Percentiles rank a stretch among this genome's conserved stretches.
Evolutionary conservation across 768 basidiomycete genomes (phyloP).

Genomic region (Lactarius vividus): DNA sequence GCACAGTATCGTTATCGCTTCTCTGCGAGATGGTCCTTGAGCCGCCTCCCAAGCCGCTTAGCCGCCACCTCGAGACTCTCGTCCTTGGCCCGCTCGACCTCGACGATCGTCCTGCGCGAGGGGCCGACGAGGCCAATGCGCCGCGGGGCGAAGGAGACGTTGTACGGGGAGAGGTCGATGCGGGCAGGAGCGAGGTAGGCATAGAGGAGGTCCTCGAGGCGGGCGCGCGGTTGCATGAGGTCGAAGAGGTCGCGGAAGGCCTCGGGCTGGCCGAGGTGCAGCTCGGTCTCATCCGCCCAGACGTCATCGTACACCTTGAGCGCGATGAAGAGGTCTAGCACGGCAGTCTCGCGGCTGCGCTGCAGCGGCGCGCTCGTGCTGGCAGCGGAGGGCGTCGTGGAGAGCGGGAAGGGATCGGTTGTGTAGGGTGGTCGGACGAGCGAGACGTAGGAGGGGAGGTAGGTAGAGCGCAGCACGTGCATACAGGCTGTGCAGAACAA

Average conservation of each 20-base stretch:
- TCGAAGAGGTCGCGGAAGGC: constrained; percentile 79
- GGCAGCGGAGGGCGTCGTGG: constrained; percentile 10
- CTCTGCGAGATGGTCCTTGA: constrained; percentile 16
- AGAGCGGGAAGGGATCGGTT: constrained; percentile 66
- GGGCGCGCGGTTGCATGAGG: constrained; percentile 65
- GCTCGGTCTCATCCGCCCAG: constrained; percentile 66
- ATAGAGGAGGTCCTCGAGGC: constrained; percentile 72
- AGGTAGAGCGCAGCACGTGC: constrained; percentile 76
- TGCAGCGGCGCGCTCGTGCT: constrained; percentile 37
- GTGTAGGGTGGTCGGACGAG: constrained; percentile 68
- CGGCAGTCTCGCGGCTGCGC: constrained; percentile 67
- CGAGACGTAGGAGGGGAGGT: constrained; percentile 61
- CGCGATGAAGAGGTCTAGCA: constrained; percentile 76
- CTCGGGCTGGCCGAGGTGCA: constrained; percentile 75
- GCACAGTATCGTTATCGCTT: neutral
- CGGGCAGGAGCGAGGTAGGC: constrained; percentile 42
- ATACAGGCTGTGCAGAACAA: constrained; percentile 54
- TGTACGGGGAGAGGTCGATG: constrained; percentile 29
- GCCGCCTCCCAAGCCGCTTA: constrained; percentile 24
- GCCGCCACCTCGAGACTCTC: constrained; percentile 30
- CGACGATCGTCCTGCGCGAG: constrained; percentile 24
- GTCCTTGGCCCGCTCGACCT: constrained; percentile 26
- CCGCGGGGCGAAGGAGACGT: constrained; percentile 14
- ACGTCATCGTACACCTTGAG: constrained; percentile 80
- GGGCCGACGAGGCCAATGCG: constrained; percentile 20